Conservation (phyloP, 2,329 filamentous ascomycete genomes). For the Apiospora marii region DNA sequence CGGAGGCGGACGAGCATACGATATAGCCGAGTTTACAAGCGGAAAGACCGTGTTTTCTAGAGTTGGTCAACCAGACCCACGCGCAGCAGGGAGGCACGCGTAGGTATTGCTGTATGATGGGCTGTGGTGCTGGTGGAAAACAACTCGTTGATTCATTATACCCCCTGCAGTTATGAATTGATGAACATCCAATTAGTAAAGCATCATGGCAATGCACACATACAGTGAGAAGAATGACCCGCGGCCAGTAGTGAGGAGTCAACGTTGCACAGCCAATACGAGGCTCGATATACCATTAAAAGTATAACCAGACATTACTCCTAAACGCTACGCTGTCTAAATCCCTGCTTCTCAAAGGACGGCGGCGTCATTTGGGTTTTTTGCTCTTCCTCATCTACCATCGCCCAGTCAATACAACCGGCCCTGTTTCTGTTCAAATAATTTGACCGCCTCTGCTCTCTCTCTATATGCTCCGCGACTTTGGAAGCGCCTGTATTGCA, state of each 20-base stretch:
- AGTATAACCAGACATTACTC: conserved; percentile 15
- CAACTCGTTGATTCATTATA: background rate
- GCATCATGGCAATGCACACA: background rate
- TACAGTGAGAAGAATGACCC: background rate
- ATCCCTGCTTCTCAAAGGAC: background rate
- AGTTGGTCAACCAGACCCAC: background rate
- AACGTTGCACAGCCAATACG: background rate
- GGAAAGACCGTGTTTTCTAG: background rate
- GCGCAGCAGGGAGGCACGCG: background rate
- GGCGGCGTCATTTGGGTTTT: background rate
- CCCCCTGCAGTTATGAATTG: background rate
- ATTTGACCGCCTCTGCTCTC: background rate
- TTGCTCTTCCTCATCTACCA: background rate
- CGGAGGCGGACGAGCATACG: background rate
- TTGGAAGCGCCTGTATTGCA: background rate
- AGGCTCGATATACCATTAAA: conserved; percentile 1
- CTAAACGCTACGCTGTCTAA: conserved; percentile 6
- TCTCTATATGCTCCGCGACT: background rate
- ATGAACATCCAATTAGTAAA: background rate
- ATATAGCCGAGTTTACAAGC: background rate
- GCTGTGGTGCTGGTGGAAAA: background rate
- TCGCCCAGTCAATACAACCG: background rate
- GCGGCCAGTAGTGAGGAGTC: background rate
- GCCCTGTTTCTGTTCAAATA: background rate
- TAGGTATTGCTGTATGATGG: background rate